phyloP scores from a whole-genome alignment of 116 monocot species.

The Iris pallida region DNA sequence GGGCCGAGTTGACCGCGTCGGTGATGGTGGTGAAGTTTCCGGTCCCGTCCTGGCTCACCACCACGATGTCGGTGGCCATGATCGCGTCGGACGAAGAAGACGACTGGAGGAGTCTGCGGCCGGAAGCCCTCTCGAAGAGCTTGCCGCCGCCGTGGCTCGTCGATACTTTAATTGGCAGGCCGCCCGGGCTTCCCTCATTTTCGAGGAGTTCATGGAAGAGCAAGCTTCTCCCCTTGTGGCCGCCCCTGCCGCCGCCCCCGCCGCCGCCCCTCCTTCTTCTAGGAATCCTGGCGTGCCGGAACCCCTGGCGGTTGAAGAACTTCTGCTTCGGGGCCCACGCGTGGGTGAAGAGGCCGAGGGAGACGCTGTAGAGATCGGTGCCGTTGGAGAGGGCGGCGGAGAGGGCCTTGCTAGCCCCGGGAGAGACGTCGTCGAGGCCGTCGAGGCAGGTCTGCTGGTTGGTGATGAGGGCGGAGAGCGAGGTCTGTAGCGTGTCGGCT shows the following conservation, averaged over 20 bases:
- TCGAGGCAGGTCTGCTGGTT: slow-evolving; percentile 72
- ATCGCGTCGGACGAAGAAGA: slow-evolving; percentile 6
- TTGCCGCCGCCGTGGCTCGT: background rate
- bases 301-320: background rate
- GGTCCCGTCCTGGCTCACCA: slow-evolving; percentile 19
- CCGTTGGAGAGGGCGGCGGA: slow-evolving; percentile 9
- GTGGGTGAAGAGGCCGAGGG: slow-evolving; percentile 33
- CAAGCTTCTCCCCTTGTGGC: background rate
- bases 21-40: slow-evolving; percentile 17
- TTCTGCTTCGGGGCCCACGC: slow-evolving; percentile 27
- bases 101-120: slow-evolving; percentile 32
- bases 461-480: slow-evolving; percentile 60
- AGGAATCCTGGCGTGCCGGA: slow-evolving; percentile 9
- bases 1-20: slow-evolving; percentile 16
- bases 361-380: slow-evolving; percentile 38
- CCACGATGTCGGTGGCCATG: slow-evolving; percentile 11
- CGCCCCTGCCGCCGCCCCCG: no score
- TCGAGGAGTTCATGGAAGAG: slow-evolving; percentile 21
- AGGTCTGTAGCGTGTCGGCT: slow-evolving; percentile 39
- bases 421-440: slow-evolving; percentile 37
- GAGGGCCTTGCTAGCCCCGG: slow-evolving; percentile 31
- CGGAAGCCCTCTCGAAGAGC: slow-evolving; percentile 4
- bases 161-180: slow-evolving; percentile 11
- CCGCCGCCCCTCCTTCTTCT: background rate
- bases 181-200: background rate